Base-by-base conservation (phyloP, 2,329 filamentous ascomycete genomes). In the Neonectria ditissima region DNA sequence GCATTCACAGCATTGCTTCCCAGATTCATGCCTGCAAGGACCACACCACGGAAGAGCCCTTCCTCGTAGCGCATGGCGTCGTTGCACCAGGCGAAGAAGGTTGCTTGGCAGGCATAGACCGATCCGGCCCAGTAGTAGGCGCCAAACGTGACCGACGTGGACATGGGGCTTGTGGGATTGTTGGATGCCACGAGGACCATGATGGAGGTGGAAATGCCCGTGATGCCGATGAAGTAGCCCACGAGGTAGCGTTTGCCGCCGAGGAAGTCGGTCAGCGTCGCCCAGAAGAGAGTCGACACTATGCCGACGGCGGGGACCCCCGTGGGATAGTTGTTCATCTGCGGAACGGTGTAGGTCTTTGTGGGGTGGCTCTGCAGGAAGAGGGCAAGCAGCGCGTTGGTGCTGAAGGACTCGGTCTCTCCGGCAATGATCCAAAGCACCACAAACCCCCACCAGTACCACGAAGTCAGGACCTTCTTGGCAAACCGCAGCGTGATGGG, bases 81-180 rank as follows among this genome's bases (percentile, higher is more conserved):
- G 69, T 93, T 92, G 22, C 89, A 90, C 90, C 90, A 92, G 0
- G 91, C 90, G 68, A 93, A 92, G 69, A 92, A 92, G 0, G 88
- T 91, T 1, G 91, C 89, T 76, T 93, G 90, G 70, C 90, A 91
- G 0, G 90, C 90, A 68, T 92, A 92, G 0, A 92, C 88, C 4
- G 85, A 81, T 1, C 91, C 91, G 0, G 89, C 88, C 86, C 87
- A 90, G 75, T 92, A 92, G 69, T 91, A 92, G 4, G 89, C 89
- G 0, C 76, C 89, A 65, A 92, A 90, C 0, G 88, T 83, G 1
- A 86, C 79, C 0, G 83, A 73, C 0, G 86, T 89, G 3, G 82
- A 84, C 0, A 51, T 53, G 0, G 76, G 55, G 32, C 72, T 80
- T 0, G 74, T 75, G 0, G 81, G 80, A 30, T 81, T 69, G 3